phyloP scores from a whole-genome alignment of 2,329 filamentous ascomycete genomes.

The Aspergillus japonicus region DNA sequence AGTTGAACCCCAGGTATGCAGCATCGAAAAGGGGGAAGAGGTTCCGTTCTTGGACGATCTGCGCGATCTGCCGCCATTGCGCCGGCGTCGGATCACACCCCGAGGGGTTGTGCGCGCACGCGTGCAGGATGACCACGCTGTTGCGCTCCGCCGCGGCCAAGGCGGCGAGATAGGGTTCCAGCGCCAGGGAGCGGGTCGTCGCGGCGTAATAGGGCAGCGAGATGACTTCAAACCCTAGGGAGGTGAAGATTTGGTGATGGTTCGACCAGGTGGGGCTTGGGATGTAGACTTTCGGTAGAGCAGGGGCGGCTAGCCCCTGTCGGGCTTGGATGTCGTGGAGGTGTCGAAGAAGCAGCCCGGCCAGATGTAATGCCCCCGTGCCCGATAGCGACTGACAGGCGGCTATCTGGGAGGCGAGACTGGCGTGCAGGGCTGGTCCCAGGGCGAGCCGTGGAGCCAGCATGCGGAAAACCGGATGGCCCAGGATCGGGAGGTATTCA shows the following conservation, averaged over 20 bases:
- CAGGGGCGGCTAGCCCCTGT: neutral
- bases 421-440: constrained; percentile 46
- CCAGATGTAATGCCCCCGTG: constrained; percentile 50
- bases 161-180: constrained; percentile 20
- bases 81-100: constrained; percentile 87
- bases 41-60: constrained; percentile 67
- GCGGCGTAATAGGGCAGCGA: constrained; percentile 26
- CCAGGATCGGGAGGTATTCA: constrained; percentile 94
- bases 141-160: constrained; percentile 61
- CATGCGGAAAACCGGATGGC: constrained; percentile 74
- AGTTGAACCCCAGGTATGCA: constrained; percentile 31
- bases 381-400: constrained; percentile 81
- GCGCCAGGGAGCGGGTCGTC: constrained; percentile 18
- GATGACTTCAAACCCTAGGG: constrained; percentile 72
- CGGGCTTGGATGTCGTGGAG: constrained; percentile 4
- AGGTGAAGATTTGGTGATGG: constrained; percentile 93
- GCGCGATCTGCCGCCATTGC: constrained; percentile 86
- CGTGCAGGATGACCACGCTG: constrained; percentile 83
- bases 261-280: constrained; percentile 96
- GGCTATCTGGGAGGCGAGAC: constrained; percentile 39
- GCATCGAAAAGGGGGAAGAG: constrained; percentile 74
- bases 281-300: constrained; percentile 65
- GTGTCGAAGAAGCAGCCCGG: constrained; percentile 19
- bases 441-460: constrained; percentile 85
- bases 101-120: constrained; percentile 95